Evolutionary conservation across 768 basidiomycete genomes (phyloP), one percentile per base, ranked within the genome.

Genomic region (Crepidotus variabilis): DNA sequence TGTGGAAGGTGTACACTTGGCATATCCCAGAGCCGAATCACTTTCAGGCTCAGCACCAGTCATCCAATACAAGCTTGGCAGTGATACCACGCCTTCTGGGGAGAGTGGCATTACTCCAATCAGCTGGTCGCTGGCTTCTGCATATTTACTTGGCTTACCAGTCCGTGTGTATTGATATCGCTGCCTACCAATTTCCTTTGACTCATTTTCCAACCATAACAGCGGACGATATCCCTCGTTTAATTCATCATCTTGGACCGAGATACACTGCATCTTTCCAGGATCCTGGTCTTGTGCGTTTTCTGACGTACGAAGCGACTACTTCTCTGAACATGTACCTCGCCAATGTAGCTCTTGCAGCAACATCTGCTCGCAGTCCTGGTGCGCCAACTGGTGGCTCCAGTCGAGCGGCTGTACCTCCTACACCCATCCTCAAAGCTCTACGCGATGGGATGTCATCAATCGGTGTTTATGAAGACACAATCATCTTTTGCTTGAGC

Each of bases 281-380:
- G 65, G 88, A 91, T 49, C 78, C 77, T 8, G 67, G 79, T 2
- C 77, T 93, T 34, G 74, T 84, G 60, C 85, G 81, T 47, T 92
- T 92, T 67, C 72, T 94, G 49, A 94, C 92, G 0, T 94, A 94
- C 67, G 88, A 92, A 61, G 88, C 89, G 0, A 83, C 87, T 4
- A 91, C 92, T 0, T 90, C 90, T 0, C 76, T 94, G 52, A 92
- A 90, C 65, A 90, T 94, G 77, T 84, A 85, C 61, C 72, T 94
- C 16, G 75, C 78, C 32, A 79, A 73, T 43, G 71, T 75, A 11
- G 63, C 77, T n/a, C 69, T 43, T n/a, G 21, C 52, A 46, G 52
- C 52, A 16, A 18, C 47, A 23, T 54, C 54, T 24, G 48, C 35
- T 11, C 55, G 54, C 10, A 33, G 28, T 24, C 33, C 45, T 18